A percentile compares a stretch with the other conserved stretches of the same genome.
These are phyloP conservation scores for Neurospora sp. DNA, from an alignment of 495 filamentous ascomycete genomes.

Conservation along the genomic window DNA sequence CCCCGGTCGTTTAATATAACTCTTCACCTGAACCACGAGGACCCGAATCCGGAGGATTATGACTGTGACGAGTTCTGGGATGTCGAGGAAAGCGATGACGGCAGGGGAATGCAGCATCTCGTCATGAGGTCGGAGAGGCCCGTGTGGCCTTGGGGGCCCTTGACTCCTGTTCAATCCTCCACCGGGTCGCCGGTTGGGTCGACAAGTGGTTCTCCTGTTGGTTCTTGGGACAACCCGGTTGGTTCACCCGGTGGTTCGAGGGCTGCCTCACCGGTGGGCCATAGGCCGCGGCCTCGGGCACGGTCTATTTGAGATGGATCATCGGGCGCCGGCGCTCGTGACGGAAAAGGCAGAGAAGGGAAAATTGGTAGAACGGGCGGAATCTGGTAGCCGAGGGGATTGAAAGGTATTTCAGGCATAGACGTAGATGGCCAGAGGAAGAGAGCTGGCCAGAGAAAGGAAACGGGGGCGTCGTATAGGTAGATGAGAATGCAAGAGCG, in stretches of 20 bases:
- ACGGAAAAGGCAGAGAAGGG: too few species aligned
- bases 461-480: neutral
- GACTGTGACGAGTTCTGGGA: too few species aligned
- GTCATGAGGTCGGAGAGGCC: too few species aligned
- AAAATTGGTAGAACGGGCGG: neutral
- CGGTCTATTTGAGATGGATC: neutral
- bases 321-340: too few species aligned
- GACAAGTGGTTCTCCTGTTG: neutral
- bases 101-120: too few species aligned
- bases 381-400: neutral
- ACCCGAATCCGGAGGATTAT: too few species aligned
- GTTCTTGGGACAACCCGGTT: neutral
- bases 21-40: too few species aligned
- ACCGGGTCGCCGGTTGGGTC: too few species aligned
- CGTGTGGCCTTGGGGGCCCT: too few species aligned
- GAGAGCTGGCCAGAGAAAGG: neutral
- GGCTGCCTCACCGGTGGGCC: neutral
- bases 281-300: neutral
- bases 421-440: neutral
- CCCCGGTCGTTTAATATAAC: too few species aligned
- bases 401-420: neutral
- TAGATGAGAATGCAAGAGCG: neutral
- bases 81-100: too few species aligned
- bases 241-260: neutral
- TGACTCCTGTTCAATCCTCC: too few species aligned